These are phyloP conservation scores for Tylopilus sp. DNA, from an alignment of 1,284 basidiomycete species.

Conservation along the genomic window DNA sequence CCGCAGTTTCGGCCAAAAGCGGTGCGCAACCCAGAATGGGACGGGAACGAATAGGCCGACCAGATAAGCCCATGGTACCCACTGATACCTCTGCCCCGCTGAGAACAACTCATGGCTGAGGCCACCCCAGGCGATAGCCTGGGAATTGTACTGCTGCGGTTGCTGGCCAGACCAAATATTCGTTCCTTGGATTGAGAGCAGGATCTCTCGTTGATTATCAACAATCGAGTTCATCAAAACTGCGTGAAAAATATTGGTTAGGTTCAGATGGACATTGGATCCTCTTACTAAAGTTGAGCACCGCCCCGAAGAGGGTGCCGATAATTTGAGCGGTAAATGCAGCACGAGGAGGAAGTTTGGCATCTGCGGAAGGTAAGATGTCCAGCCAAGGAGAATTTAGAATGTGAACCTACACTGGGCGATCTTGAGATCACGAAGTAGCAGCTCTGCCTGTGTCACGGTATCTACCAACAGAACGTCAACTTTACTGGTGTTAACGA, in stretches of 20 bases:
- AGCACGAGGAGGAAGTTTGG: constrained; percentile 64
- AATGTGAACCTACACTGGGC: constrained; percentile 46
- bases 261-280: background rate
- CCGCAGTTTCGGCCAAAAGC: constrained; percentile 41
- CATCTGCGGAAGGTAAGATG: constrained; percentile 30
- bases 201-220: constrained; percentile 49
- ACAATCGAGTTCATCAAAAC: constrained; percentile 59
- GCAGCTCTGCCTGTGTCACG: constrained; percentile 43
- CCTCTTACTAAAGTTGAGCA: constrained; percentile 52
- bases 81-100: constrained; percentile 52
- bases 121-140: constrained; percentile 66
- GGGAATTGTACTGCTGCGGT: constrained; percentile 57
- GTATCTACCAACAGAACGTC: constrained; percentile 35
- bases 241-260: constrained; percentile 3
- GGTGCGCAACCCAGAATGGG: constrained; percentile 55
- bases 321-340: constrained; percentile 63
- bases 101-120: constrained; percentile 58
- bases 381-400: background rate
- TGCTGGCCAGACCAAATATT: constrained; percentile 63
- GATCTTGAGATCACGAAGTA: constrained; percentile 57
- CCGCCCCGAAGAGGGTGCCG: constrained; percentile 45
- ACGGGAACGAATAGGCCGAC: constrained; percentile 54
- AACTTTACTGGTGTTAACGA: background rate
- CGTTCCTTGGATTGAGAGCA: constrained; percentile 47
- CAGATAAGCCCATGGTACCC: constrained; percentile 55